Percentiles rank a stretch among this genome's conserved stretches.
These are phyloP conservation scores for Funneliformis caledonium DNA, from an alignment of 371 early-diverging fungal genomes.

Conservation along the genomic window DNA sequence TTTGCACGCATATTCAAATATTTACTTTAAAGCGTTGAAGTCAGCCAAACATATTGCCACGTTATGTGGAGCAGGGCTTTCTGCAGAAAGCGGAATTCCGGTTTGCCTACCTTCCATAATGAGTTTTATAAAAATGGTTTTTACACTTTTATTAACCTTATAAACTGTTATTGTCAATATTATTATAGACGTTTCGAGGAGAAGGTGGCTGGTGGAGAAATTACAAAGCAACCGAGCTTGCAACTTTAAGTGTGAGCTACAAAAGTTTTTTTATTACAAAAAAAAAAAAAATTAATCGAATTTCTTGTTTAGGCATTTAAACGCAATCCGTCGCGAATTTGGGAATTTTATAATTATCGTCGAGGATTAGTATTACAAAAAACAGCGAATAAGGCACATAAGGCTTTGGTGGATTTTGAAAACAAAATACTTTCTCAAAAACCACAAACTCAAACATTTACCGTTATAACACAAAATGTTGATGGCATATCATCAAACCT, in stretches of 20 bases:
- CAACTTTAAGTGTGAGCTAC: constrained; percentile 12
- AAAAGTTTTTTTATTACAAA: not conserved
- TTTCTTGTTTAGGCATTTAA: constrained; percentile 30
- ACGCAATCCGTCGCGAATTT: constrained; percentile 36
- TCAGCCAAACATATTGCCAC: constrained; percentile 33
- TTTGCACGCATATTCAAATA: not conserved
- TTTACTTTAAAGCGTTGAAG: not conserved
- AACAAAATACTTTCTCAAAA: constrained; percentile 12
- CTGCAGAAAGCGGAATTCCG: constrained; percentile 36
- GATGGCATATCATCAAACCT: constrained; percentile 32
- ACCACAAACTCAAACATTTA: constrained; percentile 24
- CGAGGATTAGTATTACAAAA: constrained; percentile 39
- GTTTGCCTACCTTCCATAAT: not conserved
- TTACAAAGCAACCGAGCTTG: constrained; percentile 19
- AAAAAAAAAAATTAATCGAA: not conserved
- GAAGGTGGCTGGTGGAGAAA: constrained; percentile 33
- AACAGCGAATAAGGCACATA: constrained; percentile 36
- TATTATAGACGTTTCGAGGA: constrained; percentile 33
- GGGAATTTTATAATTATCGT: constrained; percentile 43
- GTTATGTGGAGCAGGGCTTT: constrained; percentile 33
- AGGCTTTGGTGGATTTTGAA: constrained; percentile 28
- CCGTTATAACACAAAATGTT: constrained; percentile 41
- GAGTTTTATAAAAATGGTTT: not conserved
- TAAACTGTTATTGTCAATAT: not conserved
- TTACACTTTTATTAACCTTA: not conserved